Evolutionary conservation across 495 filamentous ascomycete species (phyloP).

Genomic region (Mytilinidion resinicola): DNA sequence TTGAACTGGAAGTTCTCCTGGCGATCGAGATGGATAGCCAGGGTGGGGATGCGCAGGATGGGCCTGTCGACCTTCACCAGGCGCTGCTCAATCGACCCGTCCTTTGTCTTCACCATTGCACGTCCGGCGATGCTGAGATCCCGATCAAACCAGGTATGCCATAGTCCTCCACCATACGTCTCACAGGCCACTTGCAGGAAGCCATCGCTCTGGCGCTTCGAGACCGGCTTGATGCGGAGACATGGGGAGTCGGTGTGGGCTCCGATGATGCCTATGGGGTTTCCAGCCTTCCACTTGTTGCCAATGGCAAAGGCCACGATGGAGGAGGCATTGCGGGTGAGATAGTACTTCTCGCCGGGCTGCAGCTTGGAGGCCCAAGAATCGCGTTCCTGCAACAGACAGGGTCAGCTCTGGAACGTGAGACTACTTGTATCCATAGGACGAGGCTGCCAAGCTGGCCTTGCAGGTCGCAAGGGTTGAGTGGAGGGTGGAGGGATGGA

Average conservation of each 20-base stretch:
- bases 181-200: constrained; percentile 95
- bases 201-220: constrained; percentile 79
- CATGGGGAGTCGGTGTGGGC: constrained; percentile 94
- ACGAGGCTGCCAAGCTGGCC: neutral
- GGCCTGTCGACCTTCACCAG: constrained; percentile 87
- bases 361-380: constrained; percentile 74
- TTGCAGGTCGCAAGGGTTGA: constrained; percentile 1
- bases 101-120: constrained; percentile 66
- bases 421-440: neutral
- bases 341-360: constrained; percentile 90
- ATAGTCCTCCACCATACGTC: constrained; percentile 86
- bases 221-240: constrained; percentile 86
- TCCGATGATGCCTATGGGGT: constrained; percentile 90
- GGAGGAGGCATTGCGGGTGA: constrained; percentile 90
- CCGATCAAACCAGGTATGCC: constrained; percentile 88
- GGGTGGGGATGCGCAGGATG: constrained; percentile 82
- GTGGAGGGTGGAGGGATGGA: neutral
- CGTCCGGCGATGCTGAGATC: constrained; percentile 88
- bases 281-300: constrained; percentile 86
- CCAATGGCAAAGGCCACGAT: constrained; percentile 94
- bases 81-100: constrained; percentile 73
- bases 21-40: constrained; percentile 90
- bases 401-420: neutral
- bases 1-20: constrained; percentile 83
- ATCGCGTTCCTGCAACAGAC: constrained; percentile 62